These are phyloP conservation scores for Athelia psychrophila DNA, from an alignment of 1,284 basidiomycete genomes.

Conservation along the genomic window DNA sequence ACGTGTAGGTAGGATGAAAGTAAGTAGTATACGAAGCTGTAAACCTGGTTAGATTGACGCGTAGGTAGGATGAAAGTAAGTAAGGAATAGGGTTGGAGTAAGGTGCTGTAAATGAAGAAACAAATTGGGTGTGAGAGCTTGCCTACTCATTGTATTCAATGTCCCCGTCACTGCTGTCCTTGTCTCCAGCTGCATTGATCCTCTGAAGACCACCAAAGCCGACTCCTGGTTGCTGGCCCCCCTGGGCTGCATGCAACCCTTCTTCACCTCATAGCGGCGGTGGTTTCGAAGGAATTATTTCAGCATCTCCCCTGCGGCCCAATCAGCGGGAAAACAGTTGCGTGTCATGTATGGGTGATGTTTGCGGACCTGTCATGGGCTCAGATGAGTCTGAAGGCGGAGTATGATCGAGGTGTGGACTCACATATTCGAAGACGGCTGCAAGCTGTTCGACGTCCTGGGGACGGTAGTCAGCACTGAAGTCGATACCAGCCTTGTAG, in stretches of 20 bases:
- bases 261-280: neutral
- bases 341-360: conserved; percentile 1
- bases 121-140: too few species aligned
- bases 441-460: neutral
- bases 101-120: too few species aligned
- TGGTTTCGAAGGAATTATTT: neutral
- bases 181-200: too few species aligned
- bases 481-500: neutral
- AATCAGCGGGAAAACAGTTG: conserved; percentile 3
- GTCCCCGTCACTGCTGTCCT: too few species aligned
- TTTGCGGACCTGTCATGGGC: neutral
- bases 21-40: too few species aligned
- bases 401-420: neutral
- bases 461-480: neutral
- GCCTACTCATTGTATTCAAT: too few species aligned
- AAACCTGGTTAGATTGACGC: too few species aligned
- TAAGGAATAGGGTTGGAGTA: neutral
- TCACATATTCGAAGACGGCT: neutral
- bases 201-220: too few species aligned
- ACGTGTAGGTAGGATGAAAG: too few species aligned
- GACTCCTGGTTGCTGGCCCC: neutral
- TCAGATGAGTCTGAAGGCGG: neutral
- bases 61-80: too few species aligned
- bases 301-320: neutral
- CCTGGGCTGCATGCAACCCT: neutral